Base-by-base conservation (phyloP, 176 grass and related monocot species). In the Cymbopogon citratus region DNA sequence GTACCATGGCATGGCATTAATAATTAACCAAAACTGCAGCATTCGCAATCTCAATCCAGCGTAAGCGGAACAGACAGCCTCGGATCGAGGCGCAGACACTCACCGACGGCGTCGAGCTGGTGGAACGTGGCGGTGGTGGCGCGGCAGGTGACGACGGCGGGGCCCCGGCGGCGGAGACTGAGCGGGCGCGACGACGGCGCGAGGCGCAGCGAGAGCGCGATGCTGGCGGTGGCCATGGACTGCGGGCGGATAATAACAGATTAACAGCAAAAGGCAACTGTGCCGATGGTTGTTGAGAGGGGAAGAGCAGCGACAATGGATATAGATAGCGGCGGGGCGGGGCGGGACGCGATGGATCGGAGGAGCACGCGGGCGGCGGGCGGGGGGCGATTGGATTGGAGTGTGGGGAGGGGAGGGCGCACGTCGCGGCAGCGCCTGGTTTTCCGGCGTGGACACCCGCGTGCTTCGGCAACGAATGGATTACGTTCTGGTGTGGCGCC, bases 31-130 rank as follows among this genome's bases (percentile, higher is more conserved):
- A 61, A 26, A 12, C 9, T 9, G 54, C 9, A 24, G 18, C 16
- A 54, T 21, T 1, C 49, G 6, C 18, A 8, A 21, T 54, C 48
- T 2, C 49, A 52, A 21, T 52, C 7, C 51, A 19, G 18, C 21
- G 21, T 21, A 25, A 24, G 18, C 21, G 21, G 38, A 25, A 24
- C 9, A 70, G 21, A 24, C 21, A 70, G 3, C 1, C 56, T 23
- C 3, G 1, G 33, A 68, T 5, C 23, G 6, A 10, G 29, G 8
- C 51, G 56, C 87, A 18, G 10, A 2, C 52, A 81, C 87, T 89
- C 72, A 89, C 87, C 63, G 71, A 72, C 65, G 83, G 87, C 83
- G 8, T 89, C 83, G 19, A 89, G 83, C 73, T 77, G 67, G 21
- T 82, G 83, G 78, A 85, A 89, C 7, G 72, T 70, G 14, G 87